Evolutionary conservation across 495 filamentous ascomycete species (phyloP).

Genomic region (Hypoxylon lienhwacheense): DNA sequence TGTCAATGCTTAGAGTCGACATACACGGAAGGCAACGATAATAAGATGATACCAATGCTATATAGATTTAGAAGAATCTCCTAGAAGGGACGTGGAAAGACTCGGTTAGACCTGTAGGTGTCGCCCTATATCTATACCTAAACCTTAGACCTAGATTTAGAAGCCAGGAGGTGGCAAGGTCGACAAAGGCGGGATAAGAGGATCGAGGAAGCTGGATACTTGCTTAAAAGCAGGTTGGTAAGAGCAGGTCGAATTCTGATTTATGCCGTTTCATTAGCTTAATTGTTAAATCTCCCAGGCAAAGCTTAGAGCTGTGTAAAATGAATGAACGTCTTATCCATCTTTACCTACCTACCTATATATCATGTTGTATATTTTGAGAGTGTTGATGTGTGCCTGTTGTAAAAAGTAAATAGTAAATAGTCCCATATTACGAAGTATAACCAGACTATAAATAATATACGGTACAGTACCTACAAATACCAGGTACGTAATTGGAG

Average conservation of each 20-base stretch:
- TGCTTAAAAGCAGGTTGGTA: not conserved
- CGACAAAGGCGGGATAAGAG: constrained; percentile 3
- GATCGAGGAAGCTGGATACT: constrained; percentile 1
- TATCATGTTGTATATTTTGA: not conserved
- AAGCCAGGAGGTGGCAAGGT: not conserved
- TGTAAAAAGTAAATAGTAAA: too few relatives aligned
- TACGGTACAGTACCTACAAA: not conserved
- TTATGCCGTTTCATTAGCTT: constrained; percentile 20
- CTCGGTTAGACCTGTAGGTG: too few relatives aligned
- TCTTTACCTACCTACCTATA: not conserved
- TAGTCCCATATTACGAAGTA: too few relatives aligned
- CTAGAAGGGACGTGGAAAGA: constrained; percentile 13
- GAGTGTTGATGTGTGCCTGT: not conserved
- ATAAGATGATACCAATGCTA: constrained; percentile 30
- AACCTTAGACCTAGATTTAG: constrained; percentile 28
- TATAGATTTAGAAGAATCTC: constrained; percentile 16
- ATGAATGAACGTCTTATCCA: not conserved
- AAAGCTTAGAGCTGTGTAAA: constrained; percentile 5
- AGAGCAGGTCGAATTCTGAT: constrained; percentile 6
- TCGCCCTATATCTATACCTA: too few relatives aligned
- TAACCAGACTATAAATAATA: too few relatives aligned
- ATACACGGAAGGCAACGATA: not conserved
- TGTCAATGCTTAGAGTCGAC: constrained; percentile 40
- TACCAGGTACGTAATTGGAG: not conserved
- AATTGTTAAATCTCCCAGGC: constrained; percentile 2